phyloP scores from a whole-genome alignment of 176 grass and related monocot genomes.

The Paspalum vaginatum region DNA sequence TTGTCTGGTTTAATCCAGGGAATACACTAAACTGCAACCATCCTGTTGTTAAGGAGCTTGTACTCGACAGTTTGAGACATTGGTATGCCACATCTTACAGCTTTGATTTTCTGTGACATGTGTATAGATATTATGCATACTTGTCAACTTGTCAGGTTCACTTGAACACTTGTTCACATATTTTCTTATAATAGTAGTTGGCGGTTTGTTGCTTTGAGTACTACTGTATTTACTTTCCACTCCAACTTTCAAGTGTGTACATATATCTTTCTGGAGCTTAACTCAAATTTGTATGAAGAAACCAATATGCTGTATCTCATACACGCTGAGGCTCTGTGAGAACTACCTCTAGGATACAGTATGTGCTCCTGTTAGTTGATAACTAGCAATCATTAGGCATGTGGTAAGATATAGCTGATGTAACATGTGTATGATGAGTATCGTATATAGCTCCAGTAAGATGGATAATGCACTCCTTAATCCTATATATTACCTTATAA shows the following conservation, averaged over 20 bases:
- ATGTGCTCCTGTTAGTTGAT: constrained; percentile 3
- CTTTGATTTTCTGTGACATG: constrained; percentile 23
- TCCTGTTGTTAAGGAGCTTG: constrained; percentile 93
- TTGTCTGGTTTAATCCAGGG: constrained; percentile 53
- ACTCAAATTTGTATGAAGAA: constrained; percentile 8
- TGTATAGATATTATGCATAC: constrained; percentile 32
- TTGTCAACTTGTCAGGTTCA: constrained; percentile 28
- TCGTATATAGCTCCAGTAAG: constrained; percentile 1
- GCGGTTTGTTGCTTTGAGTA: neutral
- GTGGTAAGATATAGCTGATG: constrained; percentile 30
- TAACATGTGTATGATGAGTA: neutral
- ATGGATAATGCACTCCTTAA: constrained; percentile 21
- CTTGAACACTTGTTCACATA: constrained; percentile 21
- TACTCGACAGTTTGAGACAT: constrained; percentile 96
- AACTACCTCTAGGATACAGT: constrained; percentile 31
- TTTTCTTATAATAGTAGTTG: constrained; percentile 22
- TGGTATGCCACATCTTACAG: constrained; percentile 59
- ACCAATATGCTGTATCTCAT: constrained; percentile 25
- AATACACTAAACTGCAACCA: constrained; percentile 99
- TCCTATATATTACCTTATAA: constrained; percentile 16
- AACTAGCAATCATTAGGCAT: constrained; percentile 29
- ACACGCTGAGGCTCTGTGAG: neutral
- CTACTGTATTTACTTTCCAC: neutral
- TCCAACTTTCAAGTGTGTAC: neutral
- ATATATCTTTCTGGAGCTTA: constrained; percentile 34